Evolutionary conservation across 2,329 filamentous ascomycete species (phyloP), one percentile per base, ranked within the genome.

Genomic region (Curvularia sp.): DNA sequence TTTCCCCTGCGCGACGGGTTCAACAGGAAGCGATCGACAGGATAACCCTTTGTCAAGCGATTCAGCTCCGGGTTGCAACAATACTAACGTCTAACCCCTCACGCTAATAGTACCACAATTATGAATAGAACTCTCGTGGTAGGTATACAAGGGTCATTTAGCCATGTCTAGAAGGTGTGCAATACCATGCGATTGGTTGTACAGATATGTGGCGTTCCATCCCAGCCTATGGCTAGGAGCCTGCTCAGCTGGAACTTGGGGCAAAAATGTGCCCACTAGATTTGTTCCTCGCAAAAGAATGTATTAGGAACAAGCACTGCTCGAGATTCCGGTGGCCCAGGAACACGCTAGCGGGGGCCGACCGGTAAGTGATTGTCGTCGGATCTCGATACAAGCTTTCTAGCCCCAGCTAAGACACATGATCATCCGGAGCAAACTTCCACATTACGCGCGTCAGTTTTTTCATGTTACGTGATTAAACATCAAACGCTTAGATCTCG

Each of bases 1-100:
- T 49, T 41, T 43, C 44, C 39, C 44, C 39, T 46, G 53, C 46
- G 15, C 26, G 5, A 31, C 28, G 5, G 31, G 13, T 35, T 20
- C 6, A 35, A 38, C 28, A 41, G 39, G 55, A 49, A 46, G 18
- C 22, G 55, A 58, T 55, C 51, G 22, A 26, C 55, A 12, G 39
- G 30, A 26, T 35, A 48, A 35, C 44, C 24, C 46, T 49, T 49
- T 30, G 46, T 48, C 38, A 44, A 46, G 49, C 15, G 33, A 31
- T 53, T 53, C 42, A 53, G 42, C 42, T 47, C 41, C 18, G 38
- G 18, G 24, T 26, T 5, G 18, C 22, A 47, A 47, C 33, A 31
- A 53, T 15, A 53, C 18, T 31, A 53, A 52, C 42, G 26, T 20
- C 39, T n/a, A 8, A 28, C 30, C 22, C 24, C 6, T 41, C 33